Conservation (phyloP, 352 stramenopile species). For the Phytopythium mirpurense region DNA sequence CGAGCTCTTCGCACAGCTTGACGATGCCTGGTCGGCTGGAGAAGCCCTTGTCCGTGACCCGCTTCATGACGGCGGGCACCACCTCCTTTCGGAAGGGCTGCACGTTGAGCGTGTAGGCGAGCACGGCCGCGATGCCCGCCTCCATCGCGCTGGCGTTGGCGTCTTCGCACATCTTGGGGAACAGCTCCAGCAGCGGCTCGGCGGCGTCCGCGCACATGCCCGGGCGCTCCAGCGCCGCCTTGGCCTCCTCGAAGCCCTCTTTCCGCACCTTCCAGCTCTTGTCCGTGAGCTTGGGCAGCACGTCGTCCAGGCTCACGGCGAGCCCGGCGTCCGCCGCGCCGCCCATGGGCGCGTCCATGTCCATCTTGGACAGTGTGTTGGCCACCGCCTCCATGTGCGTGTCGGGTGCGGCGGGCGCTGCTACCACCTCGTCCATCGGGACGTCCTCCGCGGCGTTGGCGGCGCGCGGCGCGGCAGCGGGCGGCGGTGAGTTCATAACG, state of each 20-base stretch:
- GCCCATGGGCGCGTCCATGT: constrained; percentile 10
- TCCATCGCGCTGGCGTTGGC: constrained; percentile 80
- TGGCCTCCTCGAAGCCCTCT: constrained; percentile 75
- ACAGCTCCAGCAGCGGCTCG: constrained; percentile 46
- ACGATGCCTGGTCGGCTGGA: constrained; percentile 67
- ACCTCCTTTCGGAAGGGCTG: constrained; percentile 68
- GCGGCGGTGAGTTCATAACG: constrained; percentile 37
- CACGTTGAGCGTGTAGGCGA: constrained; percentile 63
- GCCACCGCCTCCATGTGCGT: constrained; percentile 24
- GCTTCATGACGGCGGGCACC: constrained; percentile 64
- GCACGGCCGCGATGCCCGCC: constrained; percentile 59
- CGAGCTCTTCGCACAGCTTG: constrained; percentile 76
- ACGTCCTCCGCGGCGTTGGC: constrained; percentile 18
- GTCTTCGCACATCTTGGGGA: constrained; percentile 81
- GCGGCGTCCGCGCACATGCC: constrained; percentile 40
- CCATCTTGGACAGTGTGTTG: constrained; percentile 20
- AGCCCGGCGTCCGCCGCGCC: neutral
- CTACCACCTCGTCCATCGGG: constrained; percentile 13
- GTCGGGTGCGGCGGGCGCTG: constrained; percentile 9
- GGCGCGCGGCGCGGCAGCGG: constrained; percentile 12
- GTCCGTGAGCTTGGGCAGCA: constrained; percentile 59
- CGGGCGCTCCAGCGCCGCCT: constrained; percentile 47
- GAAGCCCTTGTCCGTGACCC: constrained; percentile 82
- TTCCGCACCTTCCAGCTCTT: constrained; percentile 88
- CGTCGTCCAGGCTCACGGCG: constrained; percentile 29